Percentiles rank a stretch among this genome's conserved stretches.
These are phyloP conservation scores for Claviceps capensis DNA, from an alignment of 2,329 filamentous ascomycete species.

Conservation along the genomic window DNA sequence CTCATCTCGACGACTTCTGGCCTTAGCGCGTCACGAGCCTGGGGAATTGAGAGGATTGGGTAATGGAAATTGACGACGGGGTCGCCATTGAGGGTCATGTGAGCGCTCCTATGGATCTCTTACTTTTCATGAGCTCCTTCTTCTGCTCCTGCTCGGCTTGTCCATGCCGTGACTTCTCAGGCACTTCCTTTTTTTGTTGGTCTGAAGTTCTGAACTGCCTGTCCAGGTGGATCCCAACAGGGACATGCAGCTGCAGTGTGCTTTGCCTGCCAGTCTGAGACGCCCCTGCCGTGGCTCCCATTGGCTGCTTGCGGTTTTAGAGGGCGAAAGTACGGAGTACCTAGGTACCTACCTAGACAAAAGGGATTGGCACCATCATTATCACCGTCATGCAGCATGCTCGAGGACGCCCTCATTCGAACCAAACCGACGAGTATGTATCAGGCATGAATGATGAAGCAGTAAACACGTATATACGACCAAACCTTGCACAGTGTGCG, in stretches of 20 bases:
- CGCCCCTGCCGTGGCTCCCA: not conserved
- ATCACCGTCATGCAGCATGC: not conserved
- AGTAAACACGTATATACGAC: not conserved
- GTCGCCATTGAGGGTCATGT: conserved; percentile 7
- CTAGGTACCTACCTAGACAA: not conserved
- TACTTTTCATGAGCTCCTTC: not conserved
- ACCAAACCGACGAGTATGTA: not conserved
- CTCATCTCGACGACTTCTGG: not conserved
- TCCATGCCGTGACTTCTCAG: not conserved
- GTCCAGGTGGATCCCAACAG: not conserved
- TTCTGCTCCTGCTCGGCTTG: not conserved
- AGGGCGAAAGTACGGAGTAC: not conserved
- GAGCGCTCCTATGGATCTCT: conserved; percentile 2
- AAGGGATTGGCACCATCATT: not conserved
- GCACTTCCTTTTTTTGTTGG: not conserved
- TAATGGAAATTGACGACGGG: conserved; percentile 8
- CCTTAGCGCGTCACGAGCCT: conserved; percentile 4
- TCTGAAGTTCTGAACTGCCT: not conserved
- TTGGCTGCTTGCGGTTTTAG: not conserved
- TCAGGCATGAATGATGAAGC: not conserved
- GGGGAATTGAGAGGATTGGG: conserved; percentile 4
- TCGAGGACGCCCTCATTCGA: not conserved
- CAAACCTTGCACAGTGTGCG: not conserved
- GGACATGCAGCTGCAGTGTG: not conserved
- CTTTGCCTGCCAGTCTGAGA: not conserved